Base-by-base conservation (phyloP, 805 yeast species). In the Candida hungchunana region DNA sequence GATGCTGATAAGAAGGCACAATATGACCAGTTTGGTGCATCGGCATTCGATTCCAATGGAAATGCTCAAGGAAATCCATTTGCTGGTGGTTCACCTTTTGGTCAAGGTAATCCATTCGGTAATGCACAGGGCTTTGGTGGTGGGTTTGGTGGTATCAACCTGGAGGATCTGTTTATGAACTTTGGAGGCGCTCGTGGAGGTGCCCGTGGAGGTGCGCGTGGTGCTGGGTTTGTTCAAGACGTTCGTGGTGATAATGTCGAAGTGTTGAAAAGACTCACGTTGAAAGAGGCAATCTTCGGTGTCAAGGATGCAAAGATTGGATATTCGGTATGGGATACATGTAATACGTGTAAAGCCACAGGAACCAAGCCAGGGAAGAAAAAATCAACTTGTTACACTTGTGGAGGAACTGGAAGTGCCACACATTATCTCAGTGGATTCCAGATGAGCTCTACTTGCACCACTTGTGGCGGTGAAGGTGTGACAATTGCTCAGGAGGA, bases 371-470 rank as follows among this genome's bases (percentile, higher is more conserved):
- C 66, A 11, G 90, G 89, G 18, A 76, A 75, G 42, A 73, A 75
- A 60, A 82, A 85, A 54, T 64, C 77, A 9, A 84, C 95, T 0
- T 93, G 98, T 68, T 64, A 75, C 1, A 64, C 85, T 3, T 93
- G 99, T 67, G 86, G 87, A 38, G 99, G 99, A 39, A 76, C 95
- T 0, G 99, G 99, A 5, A 82, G 89, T 23, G 77, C 82, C 13
- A 82, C 88, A 15, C 97, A 90, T 51, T 69, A 79, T 31, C 72
- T 84, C 56, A 96, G 95, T 4, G 97, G 97, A 0, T 93, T 90
- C 73, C 96, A 89, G 53, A 88, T 93, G 96, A 81, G 95, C 3
- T 79, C 96, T 0, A 87, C 96, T 10, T 93, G 99, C 71, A 70
- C 70, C 32, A 65, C 79, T 4, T 93, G 99, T 69, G 78, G 73